Base-by-base conservation (phyloP, 345 rosid genomes). In the Cardamine resedifolia region DNA sequence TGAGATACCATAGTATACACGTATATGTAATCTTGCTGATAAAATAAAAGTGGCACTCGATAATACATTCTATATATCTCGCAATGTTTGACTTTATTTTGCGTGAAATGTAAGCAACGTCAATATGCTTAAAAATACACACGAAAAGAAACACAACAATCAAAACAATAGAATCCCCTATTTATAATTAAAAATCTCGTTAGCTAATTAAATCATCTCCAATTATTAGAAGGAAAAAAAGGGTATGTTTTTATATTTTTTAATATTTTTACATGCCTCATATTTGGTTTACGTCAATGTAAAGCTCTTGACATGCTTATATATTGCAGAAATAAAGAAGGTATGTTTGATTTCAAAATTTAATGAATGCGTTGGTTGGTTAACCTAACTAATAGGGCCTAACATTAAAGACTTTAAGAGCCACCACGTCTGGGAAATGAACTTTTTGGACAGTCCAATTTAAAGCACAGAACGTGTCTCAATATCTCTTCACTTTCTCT, bases 321-420 rank as follows among this genome's bases (percentile, higher is more conserved):
- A 48, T 49, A 36, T 36, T 36, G 10, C 27, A 72, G 18, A 63
- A 62, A 15, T 10, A 19, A 5, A 30, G 31, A 41, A 14, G 2
- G 50, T 24, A 7, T 39, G 39, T 9, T 49, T 50, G 4, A 19
- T 21, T 19, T 31, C 28, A 43, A 53, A 64, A 39, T 48, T 64
- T 19, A 74, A 68, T 68, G 50, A 44, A 68, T 41, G 49, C 18
- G 69, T 43, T 44, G 7, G 74, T 52, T 75, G 73, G 58, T 68
- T 58, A 64, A 75, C 60, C 78, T 68, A 75, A 50, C 68, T 52
- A 30, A 68, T 14, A 75, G 50, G 74, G 6, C 78, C 74, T 16
- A 43, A 49, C 73, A 58, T 66, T 66, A 50, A 67, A 66, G 61
- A 39, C 45, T n/a, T 27, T 27, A 15, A 66, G 28, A 30, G 27